Base-by-base conservation (phyloP, 2,329 filamentous ascomycete genomes). In the Aspergillus phoenicis region DNA sequence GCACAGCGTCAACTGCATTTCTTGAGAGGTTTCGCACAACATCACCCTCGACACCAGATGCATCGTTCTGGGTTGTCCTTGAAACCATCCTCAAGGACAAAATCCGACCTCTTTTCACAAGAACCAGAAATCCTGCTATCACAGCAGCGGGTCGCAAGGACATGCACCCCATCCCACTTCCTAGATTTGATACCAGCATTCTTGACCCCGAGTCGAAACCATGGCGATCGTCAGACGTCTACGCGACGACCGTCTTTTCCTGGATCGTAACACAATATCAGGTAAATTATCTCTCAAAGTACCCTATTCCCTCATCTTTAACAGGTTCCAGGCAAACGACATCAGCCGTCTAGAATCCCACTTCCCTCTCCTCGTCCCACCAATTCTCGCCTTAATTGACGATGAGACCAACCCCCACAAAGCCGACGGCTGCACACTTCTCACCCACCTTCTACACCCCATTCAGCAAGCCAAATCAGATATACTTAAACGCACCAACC, bases 131-230 rank as follows among this genome's bases (percentile, higher is more conserved):
- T 57, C 73, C 77, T 5, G 71, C 75, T 2, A 75, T 81, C 54
- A 81, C 79, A 4, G 68, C 73, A 10, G 74, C 75, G 15, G 79
- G 79, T 10, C 77, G 79, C 39, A 81, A 80, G 68, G 77, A 78
- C 55, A 70, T 78, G 49, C 74, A 80, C 59, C 75, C 77, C 11
- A 62, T 74, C 15, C 71, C 76, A 26, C 60, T 72, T 20, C 69
- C 73, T 11, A 72, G 72, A 30, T 79, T 78, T 60, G 76, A 78
- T 39, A 67, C 67, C 8, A 73, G 69, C 22, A 52, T 71, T 2
- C 66, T 78, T 55, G 75, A 78, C 49, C 71, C 72, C 8, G 71
- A 74, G 17, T 64, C 70, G 0, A 78, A 76, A 56, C 77, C 77
- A 5, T 79, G 77, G 77, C 78, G 78, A 57, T 64, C 68, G 15